A percentile compares a stretch with the other conserved stretches of the same genome.
These are phyloP conservation scores for Vanilla planifolia DNA, from an alignment of 106 monocot species.

Conservation along the genomic window DNA sequence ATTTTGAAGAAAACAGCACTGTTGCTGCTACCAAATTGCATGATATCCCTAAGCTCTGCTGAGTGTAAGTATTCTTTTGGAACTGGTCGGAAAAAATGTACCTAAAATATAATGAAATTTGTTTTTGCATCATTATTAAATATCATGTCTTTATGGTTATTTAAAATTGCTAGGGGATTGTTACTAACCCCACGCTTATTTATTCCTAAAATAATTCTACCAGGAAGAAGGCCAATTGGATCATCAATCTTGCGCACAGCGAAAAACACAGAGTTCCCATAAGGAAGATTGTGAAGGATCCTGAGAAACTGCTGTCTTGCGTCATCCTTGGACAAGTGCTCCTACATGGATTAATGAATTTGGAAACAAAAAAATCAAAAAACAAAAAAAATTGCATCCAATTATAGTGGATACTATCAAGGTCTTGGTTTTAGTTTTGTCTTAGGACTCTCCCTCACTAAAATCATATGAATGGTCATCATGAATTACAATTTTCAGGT, in stretches of 20 bases:
- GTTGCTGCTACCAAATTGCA: conserved; percentile 99
- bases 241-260: conserved; percentile 95
- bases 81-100: conserved; percentile 99
- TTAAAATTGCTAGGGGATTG: not conserved
- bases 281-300: conserved; percentile 81
- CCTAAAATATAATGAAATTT: conserved; percentile 26
- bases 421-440: not conserved
- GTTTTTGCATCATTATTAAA: not conserved
- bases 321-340: conserved; percentile 90
- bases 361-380: not conserved
- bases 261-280: conserved; percentile 94
- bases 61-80: conserved; percentile 98
- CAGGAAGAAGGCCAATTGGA: conserved; percentile 95
- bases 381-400: not conserved
- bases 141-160: not conserved
- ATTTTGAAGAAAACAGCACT: conserved; percentile 98
- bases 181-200: conserved; percentile 94
- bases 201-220: conserved; percentile 85
- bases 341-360: conserved; percentile 32
- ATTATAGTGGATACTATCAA: not conserved
- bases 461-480: too few species aligned
- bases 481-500: too few species aligned
- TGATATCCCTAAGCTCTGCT: conserved; percentile 97
- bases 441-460: too few species aligned
- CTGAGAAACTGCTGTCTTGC: conserved; percentile 93